phyloP scores from a whole-genome alignment of 192 early-diverging fungal genomes.

The Mortierella alpina region DNA sequence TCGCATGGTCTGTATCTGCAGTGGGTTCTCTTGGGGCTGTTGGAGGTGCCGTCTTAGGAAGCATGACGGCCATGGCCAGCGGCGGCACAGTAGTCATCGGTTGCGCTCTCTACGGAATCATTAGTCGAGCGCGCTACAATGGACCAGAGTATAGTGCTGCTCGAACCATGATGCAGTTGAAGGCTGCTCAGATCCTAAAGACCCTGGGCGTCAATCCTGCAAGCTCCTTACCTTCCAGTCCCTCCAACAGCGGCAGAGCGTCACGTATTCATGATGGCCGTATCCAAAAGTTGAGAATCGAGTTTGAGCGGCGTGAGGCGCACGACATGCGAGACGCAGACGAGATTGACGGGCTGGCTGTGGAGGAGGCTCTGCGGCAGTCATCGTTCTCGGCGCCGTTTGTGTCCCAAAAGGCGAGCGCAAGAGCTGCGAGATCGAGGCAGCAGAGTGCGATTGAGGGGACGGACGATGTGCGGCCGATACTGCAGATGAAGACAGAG shows the following conservation, averaged over 20 bases:
- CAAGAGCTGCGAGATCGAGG: background rate
- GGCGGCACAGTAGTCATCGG: slow-evolving; percentile 54
- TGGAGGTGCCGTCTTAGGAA: slow-evolving; percentile 56
- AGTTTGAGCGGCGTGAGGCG: slow-evolving; percentile 41
- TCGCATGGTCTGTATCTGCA: slow-evolving; percentile 59
- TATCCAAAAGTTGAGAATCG: slow-evolving; percentile 26
- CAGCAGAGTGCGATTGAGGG: background rate
- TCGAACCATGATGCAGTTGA: slow-evolving; percentile 37
- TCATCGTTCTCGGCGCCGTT: slow-evolving; percentile 26
- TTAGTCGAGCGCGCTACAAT: slow-evolving; percentile 35
- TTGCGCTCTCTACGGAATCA: slow-evolving; percentile 48
- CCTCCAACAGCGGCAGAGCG: background rate
- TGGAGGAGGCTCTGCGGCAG: slow-evolving; percentile 21
- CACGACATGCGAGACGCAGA: slow-evolving; percentile 37
- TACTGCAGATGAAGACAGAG: slow-evolving; percentile 15
- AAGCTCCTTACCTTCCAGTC: background rate
- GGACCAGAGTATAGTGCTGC: slow-evolving; percentile 53
- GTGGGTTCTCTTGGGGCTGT: slow-evolving; percentile 57
- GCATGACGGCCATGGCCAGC: slow-evolving; percentile 54
- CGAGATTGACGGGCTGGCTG: slow-evolving; percentile 42
- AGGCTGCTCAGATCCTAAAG: slow-evolving; percentile 21
- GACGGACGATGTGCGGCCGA: background rate
- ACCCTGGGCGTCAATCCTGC: slow-evolving; percentile 31
- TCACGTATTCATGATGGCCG: slow-evolving; percentile 15
- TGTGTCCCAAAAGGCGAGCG: slow-evolving; percentile 1